Evolutionary conservation across 176 grass and related monocot genomes (phyloP), one percentile per base, ranked within the genome.

Genomic region (Triticum urartu): DNA sequence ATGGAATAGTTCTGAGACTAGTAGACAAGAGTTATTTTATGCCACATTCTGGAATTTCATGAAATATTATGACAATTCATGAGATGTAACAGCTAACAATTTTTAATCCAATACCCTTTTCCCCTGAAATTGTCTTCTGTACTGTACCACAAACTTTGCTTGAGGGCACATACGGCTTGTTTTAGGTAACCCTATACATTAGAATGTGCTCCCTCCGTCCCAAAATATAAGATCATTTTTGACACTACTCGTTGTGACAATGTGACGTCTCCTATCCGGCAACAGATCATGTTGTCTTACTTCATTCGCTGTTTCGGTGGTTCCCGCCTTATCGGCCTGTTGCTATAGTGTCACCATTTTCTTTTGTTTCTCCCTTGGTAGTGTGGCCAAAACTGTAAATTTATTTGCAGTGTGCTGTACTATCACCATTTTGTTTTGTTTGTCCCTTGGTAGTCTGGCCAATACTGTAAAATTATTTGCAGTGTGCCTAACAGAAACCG

Each of bases 1-100:
- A 99, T 58, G 94, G 90, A 39, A 64, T 99, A 64, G 79, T 96
- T 80, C 78, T 99, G 87, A 93, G 87, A 83, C 54, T 87, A 24
- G 83, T 84, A 7, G 90, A 92, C 60, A 72, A 81, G 75, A 88
- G 64, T 88, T 70, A 75, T 70, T 91, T 94, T 45, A 79, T 88
- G 54, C 89, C 90, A 35, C 84, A 92, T 85, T 52, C 78, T 42
- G 75, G 86, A 45, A 25, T 84, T 43, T 83, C 56, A 56, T 95
- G 86, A 95, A 74, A 38, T 47, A 20, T 42, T 45, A 48, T 32
- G 48, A 72, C 47, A 77, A 78, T 35, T 60, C 61, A 36, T 84
- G 70, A 84, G 77, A 82, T 88, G 81, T 85, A 89, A 87, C 64
- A 56, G 24, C 86, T 88, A 87, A 88, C 73, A 81, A 33, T 59